phyloP scores from a whole-genome alignment of 2,329 filamentous ascomycete genomes.

The Fusarium metavorans region DNA sequence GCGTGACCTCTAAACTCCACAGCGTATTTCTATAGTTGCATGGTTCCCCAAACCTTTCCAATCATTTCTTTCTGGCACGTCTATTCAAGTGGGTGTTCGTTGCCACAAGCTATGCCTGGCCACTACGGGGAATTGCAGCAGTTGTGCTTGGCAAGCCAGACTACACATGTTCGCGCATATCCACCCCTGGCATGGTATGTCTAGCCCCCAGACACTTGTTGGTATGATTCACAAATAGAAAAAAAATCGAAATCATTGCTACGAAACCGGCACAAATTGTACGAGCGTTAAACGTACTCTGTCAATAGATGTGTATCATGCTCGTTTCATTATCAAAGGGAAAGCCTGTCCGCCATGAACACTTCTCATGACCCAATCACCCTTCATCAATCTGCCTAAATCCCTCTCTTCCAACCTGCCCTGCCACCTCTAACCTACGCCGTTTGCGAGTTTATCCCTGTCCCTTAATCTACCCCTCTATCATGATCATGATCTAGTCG shows the following conservation, averaged over 20 bases:
- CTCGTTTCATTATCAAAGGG: constrained; percentile 30
- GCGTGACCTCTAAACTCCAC: constrained; percentile 6
- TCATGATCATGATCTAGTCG: constrained; percentile 41
- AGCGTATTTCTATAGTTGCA: neutral
- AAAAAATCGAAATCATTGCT: neutral
- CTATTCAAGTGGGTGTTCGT: neutral
- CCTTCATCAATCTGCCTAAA: constrained; percentile 27
- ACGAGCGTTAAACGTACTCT: neutral
- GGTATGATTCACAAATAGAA: neutral
- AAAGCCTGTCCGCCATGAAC: constrained; percentile 15
- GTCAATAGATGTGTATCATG: constrained; percentile 12
- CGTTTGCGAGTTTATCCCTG: constrained; percentile 29
- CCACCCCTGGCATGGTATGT: neutral
- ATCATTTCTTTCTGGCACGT: neutral
- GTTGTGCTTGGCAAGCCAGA: constrained; percentile 1
- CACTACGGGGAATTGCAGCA: neutral
- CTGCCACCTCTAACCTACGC: constrained; percentile 4
- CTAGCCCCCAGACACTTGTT: neutral
- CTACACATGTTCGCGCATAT: neutral
- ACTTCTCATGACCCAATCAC: constrained; percentile 19
- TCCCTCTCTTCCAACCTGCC: constrained; percentile 14
- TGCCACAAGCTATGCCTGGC: neutral
- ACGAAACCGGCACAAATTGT: neutral
- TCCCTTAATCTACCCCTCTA: constrained; percentile 14
- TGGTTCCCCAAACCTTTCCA: neutral